A percentile compares a stretch with the other conserved stretches of the same genome.
These are phyloP conservation scores for Smallanthus sonchifolius DNA, from an alignment of 129 eudicot genomes.

Conservation along the genomic window DNA sequence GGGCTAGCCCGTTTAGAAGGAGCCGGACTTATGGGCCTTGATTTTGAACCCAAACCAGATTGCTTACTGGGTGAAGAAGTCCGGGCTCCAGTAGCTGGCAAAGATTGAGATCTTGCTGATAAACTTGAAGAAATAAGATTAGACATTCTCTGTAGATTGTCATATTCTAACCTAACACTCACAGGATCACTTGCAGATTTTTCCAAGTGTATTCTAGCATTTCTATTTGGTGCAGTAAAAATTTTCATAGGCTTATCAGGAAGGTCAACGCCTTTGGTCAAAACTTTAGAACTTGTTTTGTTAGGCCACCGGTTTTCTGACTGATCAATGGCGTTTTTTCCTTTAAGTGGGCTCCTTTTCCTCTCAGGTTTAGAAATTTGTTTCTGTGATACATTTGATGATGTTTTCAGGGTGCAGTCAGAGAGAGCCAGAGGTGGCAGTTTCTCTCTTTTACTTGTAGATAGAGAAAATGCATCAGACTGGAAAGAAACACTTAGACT, in stretches of 20 bases:
- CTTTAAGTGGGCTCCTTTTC: constrained; percentile 80
- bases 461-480: constrained; percentile 61
- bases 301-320: constrained; percentile 86
- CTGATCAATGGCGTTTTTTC: constrained; percentile 50
- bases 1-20: constrained; percentile 73
- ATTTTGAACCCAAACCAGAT: constrained; percentile 24
- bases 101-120: constrained; percentile 27
- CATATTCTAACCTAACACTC: constrained; percentile 25
- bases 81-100: constrained; percentile 24
- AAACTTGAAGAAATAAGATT: constrained; percentile 31
- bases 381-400: constrained; percentile 58
- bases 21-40: constrained; percentile 39
- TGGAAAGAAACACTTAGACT: constrained; percentile 81
- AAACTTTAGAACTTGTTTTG: constrained; percentile 34
- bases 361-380: constrained; percentile 67
- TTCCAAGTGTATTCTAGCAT: constrained; percentile 40
- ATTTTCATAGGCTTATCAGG: constrained; percentile 37
- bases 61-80: constrained; percentile 59
- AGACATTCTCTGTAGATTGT: constrained; percentile 31
- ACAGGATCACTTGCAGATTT: constrained; percentile 56
- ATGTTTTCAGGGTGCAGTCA: constrained; percentile 59
- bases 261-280: constrained; percentile 39
- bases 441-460: constrained; percentile 70
- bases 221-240: constrained; percentile 30
- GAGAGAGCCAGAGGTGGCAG: constrained; percentile 52